Evolutionary conservation across 2,329 filamentous ascomycete genomes (phyloP), one percentile per base, ranked within the genome.

Genomic region (Hortaea werneckii): DNA sequence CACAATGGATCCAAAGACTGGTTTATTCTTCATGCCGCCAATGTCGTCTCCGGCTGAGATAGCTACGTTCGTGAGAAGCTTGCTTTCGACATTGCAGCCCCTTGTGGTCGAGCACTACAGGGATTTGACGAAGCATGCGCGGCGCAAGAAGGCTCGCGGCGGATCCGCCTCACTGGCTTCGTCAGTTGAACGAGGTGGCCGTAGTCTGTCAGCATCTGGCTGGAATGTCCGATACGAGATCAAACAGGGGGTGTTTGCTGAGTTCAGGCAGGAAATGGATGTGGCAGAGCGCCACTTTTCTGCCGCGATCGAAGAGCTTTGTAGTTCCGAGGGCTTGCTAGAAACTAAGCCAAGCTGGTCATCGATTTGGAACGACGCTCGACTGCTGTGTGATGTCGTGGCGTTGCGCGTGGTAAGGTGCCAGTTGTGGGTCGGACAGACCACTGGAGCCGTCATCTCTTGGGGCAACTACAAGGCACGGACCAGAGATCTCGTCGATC

Each of bases 181-280:
- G 4, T 87, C 87, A 86, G 0, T 48, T 5, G 81, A 77, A 13
- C 87, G 86, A 28, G 94, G 87, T 1, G 94, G 88, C 1, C 85
- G 92, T 58, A 87, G 85, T 0, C 67, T 95, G n/a, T 85, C 88
- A 1, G 72, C 83, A 7, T 81, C 87, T 37, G 89, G 87, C 3
- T 98, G 90, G 92, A 88, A 87, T 58, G 83, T 94, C 44, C 82
- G 90, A 11, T 95, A 95, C 65, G 90, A 98, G 59, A 88, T 94
- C 69, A 98, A 98, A 63, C 76, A 89, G 12, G 90, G 83, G 5
- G 74, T 95, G 0, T 86, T 96, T 60, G 87, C 89, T 28, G 90
- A 96, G 60, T 95, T 94, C 54, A 79, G 92, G 6, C 86, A 94
- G 60, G 92, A 96, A 63, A 86, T 90, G 75, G 90, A 95, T 60